Conservation (phyloP, 371 early-diverging fungal genomes). For the Phascolomyces articulosus region DNA sequence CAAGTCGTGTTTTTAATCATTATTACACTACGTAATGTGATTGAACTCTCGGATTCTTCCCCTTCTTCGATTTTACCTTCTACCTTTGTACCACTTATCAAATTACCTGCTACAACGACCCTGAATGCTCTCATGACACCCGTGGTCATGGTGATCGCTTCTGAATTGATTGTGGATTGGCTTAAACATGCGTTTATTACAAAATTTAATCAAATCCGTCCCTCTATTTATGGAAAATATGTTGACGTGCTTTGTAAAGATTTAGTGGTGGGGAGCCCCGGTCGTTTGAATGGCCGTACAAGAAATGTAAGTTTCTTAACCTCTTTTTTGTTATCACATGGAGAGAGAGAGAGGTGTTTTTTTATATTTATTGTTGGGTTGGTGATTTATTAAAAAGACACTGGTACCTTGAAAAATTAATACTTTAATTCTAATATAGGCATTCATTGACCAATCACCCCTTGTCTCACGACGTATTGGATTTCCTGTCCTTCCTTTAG, state of each 20-base stretch:
- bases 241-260: constrained; percentile 89
- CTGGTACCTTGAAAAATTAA: no score
- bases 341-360: constrained; percentile 5
- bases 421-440: constrained; percentile 12
- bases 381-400: no score
- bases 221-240: constrained; percentile 85
- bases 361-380: constrained; percentile 9
- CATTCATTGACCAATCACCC: constrained; percentile 83
- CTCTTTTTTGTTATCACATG: constrained; percentile 2
- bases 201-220: constrained; percentile 94
- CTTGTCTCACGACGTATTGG: constrained; percentile 91
- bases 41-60: constrained; percentile 83
- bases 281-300: constrained; percentile 41
- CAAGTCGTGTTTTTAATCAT: constrained; percentile 83
- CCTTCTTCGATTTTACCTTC: constrained; percentile 67
- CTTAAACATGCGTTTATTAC: constrained; percentile 97
- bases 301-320: constrained; percentile 15
- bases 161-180: constrained; percentile 96
- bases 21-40: constrained; percentile 86
- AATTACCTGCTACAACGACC: constrained; percentile 57
- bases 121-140: constrained; percentile 76
- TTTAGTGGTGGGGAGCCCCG: constrained; percentile 72
- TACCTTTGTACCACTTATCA: constrained; percentile 63
- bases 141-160: constrained; percentile 80
- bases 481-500: constrained; percentile 87